These are phyloP conservation scores for Coniochaeta ligniaria DNA, from an alignment of 2,329 filamentous ascomycete species.

Conservation along the genomic window DNA sequence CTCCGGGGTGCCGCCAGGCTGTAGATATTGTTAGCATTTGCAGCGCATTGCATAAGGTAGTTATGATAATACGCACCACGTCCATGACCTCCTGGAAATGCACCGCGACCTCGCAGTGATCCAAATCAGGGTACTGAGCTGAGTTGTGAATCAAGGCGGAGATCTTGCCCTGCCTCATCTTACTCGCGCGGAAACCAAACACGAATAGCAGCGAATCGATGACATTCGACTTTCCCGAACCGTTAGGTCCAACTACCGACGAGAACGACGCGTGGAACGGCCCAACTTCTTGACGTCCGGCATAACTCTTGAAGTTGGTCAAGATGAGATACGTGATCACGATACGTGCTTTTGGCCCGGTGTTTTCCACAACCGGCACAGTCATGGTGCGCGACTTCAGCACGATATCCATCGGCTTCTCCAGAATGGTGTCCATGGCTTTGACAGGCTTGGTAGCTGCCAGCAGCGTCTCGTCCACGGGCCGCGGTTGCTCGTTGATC, in stretches of 20 bases:
- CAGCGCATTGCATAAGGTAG: too few species aligned
- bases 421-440: slow-evolving; percentile 68
- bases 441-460: slow-evolving; percentile 63
- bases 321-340: slow-evolving; percentile 90
- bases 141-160: slow-evolving; percentile 98
- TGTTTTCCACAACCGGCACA: slow-evolving; percentile 63
- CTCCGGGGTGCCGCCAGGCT: slow-evolving; percentile 66
- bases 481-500: slow-evolving; percentile 52
- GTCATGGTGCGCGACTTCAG: slow-evolving; percentile 73
- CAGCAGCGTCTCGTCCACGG: slow-evolving; percentile 35
- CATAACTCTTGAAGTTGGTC: slow-evolving; percentile 98
- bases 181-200: slow-evolving; percentile 98
- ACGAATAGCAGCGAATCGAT: slow-evolving; percentile 97
- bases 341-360: slow-evolving; percentile 73
- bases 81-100: slow-evolving; percentile 96
- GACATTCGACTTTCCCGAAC: slow-evolving; percentile 97
- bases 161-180: slow-evolving; percentile 98
- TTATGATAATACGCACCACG: slow-evolving; percentile 36
- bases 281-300: slow-evolving; percentile 87
- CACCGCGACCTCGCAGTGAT: slow-evolving; percentile 91
- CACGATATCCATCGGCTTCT: slow-evolving; percentile 90
- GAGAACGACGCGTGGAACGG: slow-evolving; percentile 97
- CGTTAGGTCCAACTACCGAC: slow-evolving; percentile 94
- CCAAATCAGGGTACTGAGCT: slow-evolving; percentile 74
- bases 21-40: slow-evolving; percentile 17